Conservation (phyloP, 768 basidiomycete species). For the Lentinula detonsa region DNA sequence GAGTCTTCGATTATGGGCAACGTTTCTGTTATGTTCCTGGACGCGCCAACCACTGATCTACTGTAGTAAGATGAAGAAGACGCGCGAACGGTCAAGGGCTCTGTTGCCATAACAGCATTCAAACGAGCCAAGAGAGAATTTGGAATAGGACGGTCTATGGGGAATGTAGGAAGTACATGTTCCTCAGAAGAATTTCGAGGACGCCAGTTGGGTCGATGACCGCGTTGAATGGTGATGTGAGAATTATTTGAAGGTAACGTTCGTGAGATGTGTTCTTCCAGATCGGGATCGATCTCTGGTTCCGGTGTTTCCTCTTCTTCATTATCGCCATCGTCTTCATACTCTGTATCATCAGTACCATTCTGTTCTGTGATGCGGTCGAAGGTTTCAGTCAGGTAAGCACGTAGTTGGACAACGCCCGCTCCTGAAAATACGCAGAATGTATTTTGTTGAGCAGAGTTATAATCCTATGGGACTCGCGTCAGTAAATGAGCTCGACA, state of each 20-base stretch:
- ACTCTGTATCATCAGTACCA: constrained; percentile 63
- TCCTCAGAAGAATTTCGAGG: neutral
- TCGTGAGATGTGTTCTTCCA: constrained; percentile 21
- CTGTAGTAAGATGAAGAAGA: neutral
- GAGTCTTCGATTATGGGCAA: constrained; percentile 59
- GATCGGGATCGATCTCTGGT: constrained; percentile 23
- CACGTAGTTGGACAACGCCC: constrained; percentile 78
- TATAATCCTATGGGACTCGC: constrained; percentile 66
- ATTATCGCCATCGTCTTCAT: constrained; percentile 57
- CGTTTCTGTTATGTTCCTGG: constrained; percentile 29
- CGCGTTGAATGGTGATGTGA: neutral
- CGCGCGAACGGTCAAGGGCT: neutral
- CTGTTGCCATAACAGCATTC: constrained; percentile 2
- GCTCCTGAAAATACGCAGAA: constrained; percentile 97
- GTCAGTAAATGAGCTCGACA: neutral
- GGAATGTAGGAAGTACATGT: neutral
- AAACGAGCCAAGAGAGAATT: constrained; percentile 1
- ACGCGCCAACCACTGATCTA: neutral
- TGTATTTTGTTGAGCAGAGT: constrained; percentile 76
- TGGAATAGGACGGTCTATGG: constrained; percentile 3
- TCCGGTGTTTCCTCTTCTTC: constrained; percentile 46
- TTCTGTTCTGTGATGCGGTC: constrained; percentile 71
- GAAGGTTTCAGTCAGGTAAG: constrained; percentile 71
- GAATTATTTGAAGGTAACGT: constrained; percentile 20
- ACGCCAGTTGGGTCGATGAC: neutral